phyloP scores from a whole-genome alignment of 1,139 yeast species.

The Diutina siamensis region DNA sequence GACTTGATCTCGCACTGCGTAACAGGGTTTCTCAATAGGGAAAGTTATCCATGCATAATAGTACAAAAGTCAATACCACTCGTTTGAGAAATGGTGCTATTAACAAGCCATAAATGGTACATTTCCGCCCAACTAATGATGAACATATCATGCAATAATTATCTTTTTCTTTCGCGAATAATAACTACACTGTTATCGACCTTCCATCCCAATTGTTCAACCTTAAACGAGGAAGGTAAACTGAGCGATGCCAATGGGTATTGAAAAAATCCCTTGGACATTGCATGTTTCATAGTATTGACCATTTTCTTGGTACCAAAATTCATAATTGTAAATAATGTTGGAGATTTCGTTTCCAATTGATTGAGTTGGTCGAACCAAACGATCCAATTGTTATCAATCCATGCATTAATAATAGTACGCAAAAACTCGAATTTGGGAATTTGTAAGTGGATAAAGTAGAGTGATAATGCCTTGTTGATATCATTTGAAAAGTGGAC shows the following conservation, averaged over 20 bases:
- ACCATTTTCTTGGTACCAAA: background rate
- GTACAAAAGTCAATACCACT: too few species aligned
- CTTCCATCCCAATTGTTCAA: slow-evolving; percentile 2
- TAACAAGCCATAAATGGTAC: too few species aligned
- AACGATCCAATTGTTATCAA: background rate
- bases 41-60: too few species aligned
- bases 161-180: background rate
- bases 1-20: too few species aligned
- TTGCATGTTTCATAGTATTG: background rate
- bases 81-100: too few species aligned
- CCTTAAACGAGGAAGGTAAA: background rate
- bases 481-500: background rate
- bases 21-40: too few species aligned
- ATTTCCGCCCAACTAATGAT: too few species aligned
- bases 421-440: background rate
- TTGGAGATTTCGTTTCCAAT: too few species aligned
- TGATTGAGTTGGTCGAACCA: background rate
- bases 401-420: background rate
- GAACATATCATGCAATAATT: too few species aligned
- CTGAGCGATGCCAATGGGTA: background rate
- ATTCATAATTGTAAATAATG: background rate
- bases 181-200: background rate
- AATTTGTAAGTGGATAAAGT: background rate
- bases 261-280: background rate
- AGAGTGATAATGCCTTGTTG: background rate